Evolutionary conservation across 2,329 filamentous ascomycete genomes (phyloP).

Genomic region (Niveomyces coronatus): DNA sequence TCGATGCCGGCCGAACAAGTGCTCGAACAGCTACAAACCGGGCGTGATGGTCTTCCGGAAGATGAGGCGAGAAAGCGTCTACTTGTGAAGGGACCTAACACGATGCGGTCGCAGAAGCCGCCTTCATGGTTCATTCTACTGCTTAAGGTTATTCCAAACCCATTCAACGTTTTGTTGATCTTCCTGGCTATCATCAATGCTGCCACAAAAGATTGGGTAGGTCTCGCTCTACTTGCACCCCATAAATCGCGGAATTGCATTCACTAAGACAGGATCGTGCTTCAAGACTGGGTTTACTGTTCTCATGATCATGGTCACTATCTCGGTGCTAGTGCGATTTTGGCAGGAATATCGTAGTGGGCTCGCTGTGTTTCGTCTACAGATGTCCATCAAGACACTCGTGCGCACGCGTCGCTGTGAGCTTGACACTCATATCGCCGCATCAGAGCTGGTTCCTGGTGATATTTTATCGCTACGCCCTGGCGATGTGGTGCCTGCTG

Average conservation of each 20-base stretch:
- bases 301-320: slow-evolving; percentile 17
- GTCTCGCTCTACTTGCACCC: not conserved
- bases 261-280: not conserved
- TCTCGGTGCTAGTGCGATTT: slow-evolving; percentile 19
- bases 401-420: slow-evolving; percentile 14
- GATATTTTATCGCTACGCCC: slow-evolving; percentile 16
- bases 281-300: slow-evolving; percentile 14
- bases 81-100: slow-evolving; percentile 15
- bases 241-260: not conserved
- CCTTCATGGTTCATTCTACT: slow-evolving; percentile 19
- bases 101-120: slow-evolving; percentile 16
- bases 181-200: slow-evolving; percentile 18
- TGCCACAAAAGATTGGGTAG: slow-evolving; percentile 12
- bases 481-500: slow-evolving; percentile 18
- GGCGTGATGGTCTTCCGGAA: slow-evolving; percentile 14
- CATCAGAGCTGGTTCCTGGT: slow-evolving; percentile 16
- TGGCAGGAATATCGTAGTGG: slow-evolving; percentile 20
- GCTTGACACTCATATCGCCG: slow-evolving; percentile 8
- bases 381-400: slow-evolving; percentile 16
- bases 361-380: slow-evolving; percentile 16
- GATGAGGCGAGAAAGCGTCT: slow-evolving; percentile 15
- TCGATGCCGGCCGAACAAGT: slow-evolving; percentile 12
- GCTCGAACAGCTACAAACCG: slow-evolving; percentile 15
- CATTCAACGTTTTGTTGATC: slow-evolving; percentile 17
- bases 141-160: slow-evolving; percentile 17